Evolutionary conservation across 2,329 filamentous ascomycete genomes (phyloP).

Genomic region (Fusarium albosuccineum): DNA sequence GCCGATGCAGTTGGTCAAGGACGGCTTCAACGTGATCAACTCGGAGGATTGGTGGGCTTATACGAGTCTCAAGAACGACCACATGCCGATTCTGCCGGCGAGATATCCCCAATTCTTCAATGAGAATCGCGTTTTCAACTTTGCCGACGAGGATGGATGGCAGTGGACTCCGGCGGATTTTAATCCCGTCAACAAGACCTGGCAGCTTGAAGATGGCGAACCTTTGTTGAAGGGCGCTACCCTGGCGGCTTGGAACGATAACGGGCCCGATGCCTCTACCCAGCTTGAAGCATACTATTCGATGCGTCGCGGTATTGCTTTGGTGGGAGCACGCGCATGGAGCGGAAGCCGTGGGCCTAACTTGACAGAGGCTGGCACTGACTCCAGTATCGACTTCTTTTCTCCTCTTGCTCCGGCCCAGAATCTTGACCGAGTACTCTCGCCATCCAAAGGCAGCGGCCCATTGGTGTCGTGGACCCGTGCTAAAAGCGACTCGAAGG

Average conservation of each 20-base stretch:
- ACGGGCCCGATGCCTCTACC: slow-evolving; percentile 17
- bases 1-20: slow-evolving; percentile 9
- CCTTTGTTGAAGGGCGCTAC: not conserved
- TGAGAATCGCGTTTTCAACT: slow-evolving; percentile 13
- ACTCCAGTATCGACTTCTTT: slow-evolving; percentile 15
- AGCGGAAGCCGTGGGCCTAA: slow-evolving; percentile 14
- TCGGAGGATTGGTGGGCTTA: slow-evolving; percentile 34
- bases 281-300: slow-evolving; percentile 29
- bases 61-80: slow-evolving; percentile 27
- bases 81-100: slow-evolving; percentile 27
- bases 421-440: slow-evolving; percentile 4
- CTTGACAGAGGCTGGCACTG: not conserved
- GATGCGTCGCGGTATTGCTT: slow-evolving; percentile 25
- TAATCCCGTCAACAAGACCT: slow-evolving; percentile 13
- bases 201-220: slow-evolving; percentile 11
- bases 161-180: slow-evolving; percentile 26
- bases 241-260: slow-evolving; percentile 24
- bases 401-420: slow-evolving; percentile 16
- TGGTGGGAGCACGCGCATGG: slow-evolving; percentile 23
- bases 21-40: slow-evolving; percentile 23
- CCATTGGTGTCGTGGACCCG: slow-evolving; percentile 5
- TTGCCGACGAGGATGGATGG: slow-evolving; percentile 8
- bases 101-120: slow-evolving; percentile 29
- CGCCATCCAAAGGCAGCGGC: rapidly evolving
- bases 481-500: not conserved